Evolutionary conservation across 805 yeast species (phyloP), one percentile per base, ranked within the genome.

Genomic region (Nakazawaea pomicola): DNA sequence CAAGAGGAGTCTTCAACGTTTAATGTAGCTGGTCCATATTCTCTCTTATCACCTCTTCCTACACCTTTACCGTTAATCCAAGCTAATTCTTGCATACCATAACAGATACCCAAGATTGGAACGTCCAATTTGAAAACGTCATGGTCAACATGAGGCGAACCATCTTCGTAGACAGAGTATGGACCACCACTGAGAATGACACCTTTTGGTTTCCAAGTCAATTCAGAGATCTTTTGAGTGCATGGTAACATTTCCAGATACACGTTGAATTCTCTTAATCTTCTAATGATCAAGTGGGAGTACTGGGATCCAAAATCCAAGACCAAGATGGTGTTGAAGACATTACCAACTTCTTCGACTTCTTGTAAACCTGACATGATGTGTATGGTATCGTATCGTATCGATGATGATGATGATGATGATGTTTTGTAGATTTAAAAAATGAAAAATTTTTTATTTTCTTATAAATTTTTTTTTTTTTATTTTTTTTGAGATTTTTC

Each of bases 241-340:
- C 99, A 93, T 53, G 99, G 99, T 50, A 93, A 77, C 99, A 93
- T 93, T 70, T 93, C 99, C 52, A 99, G 98, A 65, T 93, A 93
- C 52, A 93, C 91, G 64, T 93, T 89, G 74, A 90, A 86, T 66
- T 93, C 99, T 75, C 99, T 87, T 54, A 93, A 76, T 69, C 99
- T 86, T 69, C 99, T 84, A 47, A 97, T 90, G 63, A 93, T 89
- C 62, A 93, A 70, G 60, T 93, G 99, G 44, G 96, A 87, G 71
- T 93, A 93, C 71, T 93, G 99, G 47, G 99, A 93, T 48, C 99
- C 99, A 60, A 93, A 93, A 64, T 93, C 99, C 61, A 93, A 77
- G 62, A 93, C 97, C 69, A 93, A 75, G 53, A 93, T 89, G 70
- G 99, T 93, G 77, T 93, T 95, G 68, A 93, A 93, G 46, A 86